Evolutionary conservation across 2,329 filamentous ascomycete genomes (phyloP), one percentile per base, ranked within the genome.

Genomic region (Capronia americana): DNA sequence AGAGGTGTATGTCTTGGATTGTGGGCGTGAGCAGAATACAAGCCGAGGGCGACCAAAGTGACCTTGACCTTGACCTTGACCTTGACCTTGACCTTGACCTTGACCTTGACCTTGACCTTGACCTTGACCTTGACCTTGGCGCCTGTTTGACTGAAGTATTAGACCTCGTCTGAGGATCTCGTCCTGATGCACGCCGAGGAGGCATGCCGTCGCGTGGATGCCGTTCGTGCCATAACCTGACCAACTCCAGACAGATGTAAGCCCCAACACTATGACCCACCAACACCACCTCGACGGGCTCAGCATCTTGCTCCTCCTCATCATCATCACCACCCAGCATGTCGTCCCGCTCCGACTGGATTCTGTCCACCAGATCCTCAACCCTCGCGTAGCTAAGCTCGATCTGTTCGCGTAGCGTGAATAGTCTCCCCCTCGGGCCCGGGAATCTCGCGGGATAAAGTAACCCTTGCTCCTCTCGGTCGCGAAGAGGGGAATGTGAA

Each of bases 251-350:
- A 2, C 85, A 80, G 23, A 93, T 89, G 75, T 91, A 93, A 10
- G 87, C 81, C 26, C 91, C 91, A 0, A 93, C 88, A 0, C 90
- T 92, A 77, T 93, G 91, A 3, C 90, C 91, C 57, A 90, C 85
- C 17, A 93, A 78, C 7, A 92, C 82, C 20, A 92, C 85, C 57
- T 79, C 78, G 4, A 76, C 70, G 17, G 46, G 44, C 50, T 56
- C 56, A 57, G 50, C 30, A 44, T 55, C 41, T 56, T 61, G 14
- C 7, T 30, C n/a, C 11, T 50, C 3, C 73, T 71, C 57, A 72
- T 72, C n/a, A 17, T 6, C 24, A 2, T 23, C n/a, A 59, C 68
- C 48, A 4, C 50, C 50, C 38, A 50, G 51, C 34, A 11, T 38
- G 17, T 32, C 20, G 17, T 32, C 20, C 1, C 71, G 63, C 3